Evolutionary conservation across 1,284 basidiomycete genomes (phyloP), one percentile per base, ranked within the genome.

Genomic region (Veloporphyrellus conicus): DNA sequence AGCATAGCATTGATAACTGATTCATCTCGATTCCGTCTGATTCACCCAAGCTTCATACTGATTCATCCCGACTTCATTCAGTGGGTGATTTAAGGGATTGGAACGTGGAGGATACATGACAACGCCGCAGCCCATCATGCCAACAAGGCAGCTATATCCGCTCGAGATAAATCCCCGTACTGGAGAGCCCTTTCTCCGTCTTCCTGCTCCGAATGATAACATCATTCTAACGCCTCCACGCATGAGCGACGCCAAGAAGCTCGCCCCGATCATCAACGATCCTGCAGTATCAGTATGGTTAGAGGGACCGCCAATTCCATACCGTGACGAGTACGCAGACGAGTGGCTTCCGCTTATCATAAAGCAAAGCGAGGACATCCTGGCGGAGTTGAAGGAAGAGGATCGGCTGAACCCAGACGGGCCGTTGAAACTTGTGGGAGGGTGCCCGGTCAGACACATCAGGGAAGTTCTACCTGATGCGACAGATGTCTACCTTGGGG

Each of bases 151-250:
- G 38, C 54, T 72, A 11, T 57, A 67, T 43, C 75, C 74, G 0
- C 62, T 80, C 7, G 66, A 76, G 56, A 52, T 72, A 32, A 72
- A 78, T 47, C 39, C 68, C 8, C 54, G 52, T 18, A 78, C 74
- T 4, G 69, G 71, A 35, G 78, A 82, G 54, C 75, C 71, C 2
- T 81, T 78, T 60, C 67, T 82, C 12, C 73, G 72, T 23, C 68
- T 82, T 29, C 68, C 66, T 14, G 56, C 62, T 43, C 78, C 78
- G 34, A 68, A 70, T 49, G 59, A 69, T 33, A 75, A 76, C 52
- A 76, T 84, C 54, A 77, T 84, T 54, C 56, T 84, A 23, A 84
- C 81, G 1, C 75, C 81, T 23, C 75, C 77, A 23, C 75, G 81
- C 33, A 43, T 60, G 29, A 70, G 63, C 41, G 81, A 84, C 56